Percentiles rank a stretch among this genome's conserved stretches.
phyloP scores from a whole-genome alignment of 768 basidiomycete species.

The Xerocomus spinulosus region DNA sequence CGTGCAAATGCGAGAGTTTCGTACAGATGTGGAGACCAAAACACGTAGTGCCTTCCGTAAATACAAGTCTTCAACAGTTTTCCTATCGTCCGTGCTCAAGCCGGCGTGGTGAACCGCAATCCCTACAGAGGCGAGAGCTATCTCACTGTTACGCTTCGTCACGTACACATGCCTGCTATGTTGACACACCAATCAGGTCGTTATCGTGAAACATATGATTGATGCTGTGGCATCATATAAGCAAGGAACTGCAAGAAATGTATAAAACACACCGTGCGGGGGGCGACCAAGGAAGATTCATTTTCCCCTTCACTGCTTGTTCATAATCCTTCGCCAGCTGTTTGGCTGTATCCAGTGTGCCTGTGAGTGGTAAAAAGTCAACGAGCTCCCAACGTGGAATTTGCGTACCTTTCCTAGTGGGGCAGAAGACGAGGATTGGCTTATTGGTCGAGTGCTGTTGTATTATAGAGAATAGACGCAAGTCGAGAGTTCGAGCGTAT shows the following conservation, averaged over 20 bases:
- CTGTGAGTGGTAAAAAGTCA: conserved; percentile 28
- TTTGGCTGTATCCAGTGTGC: conserved; percentile 66
- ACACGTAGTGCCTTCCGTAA: conserved; percentile 58
- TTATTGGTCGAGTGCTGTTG: conserved; percentile 71
- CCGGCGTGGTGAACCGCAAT: conserved; percentile 95
- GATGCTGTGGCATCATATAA: conserved; percentile 40
- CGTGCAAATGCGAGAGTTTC: conserved; percentile 19
- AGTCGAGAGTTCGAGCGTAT: conserved; percentile 68
- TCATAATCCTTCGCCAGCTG: conserved; percentile 70
- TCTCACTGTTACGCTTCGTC: conserved; percentile 5
- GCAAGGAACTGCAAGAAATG: background rate
- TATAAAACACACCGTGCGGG: conserved; percentile 43
- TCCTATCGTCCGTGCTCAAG: conserved; percentile 66
- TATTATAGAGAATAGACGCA: conserved; percentile 66
- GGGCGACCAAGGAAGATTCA: conserved; percentile 63
- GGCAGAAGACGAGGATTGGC: conserved; percentile 83
- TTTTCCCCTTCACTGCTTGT: conserved; percentile 45
- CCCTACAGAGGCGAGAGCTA: conserved; percentile 65
- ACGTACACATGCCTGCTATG: background rate
- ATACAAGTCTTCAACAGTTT: conserved; percentile 69
- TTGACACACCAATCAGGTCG: conserved; percentile 44
- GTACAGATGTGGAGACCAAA: conserved; percentile 79
- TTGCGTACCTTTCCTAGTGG: conserved; percentile 74
- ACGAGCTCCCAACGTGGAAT: background rate
- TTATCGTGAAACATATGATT: conserved; percentile 61